Evolutionary conservation across 2,329 filamentous ascomycete genomes (phyloP).

Genomic region (Neonectria ditissima): DNA sequence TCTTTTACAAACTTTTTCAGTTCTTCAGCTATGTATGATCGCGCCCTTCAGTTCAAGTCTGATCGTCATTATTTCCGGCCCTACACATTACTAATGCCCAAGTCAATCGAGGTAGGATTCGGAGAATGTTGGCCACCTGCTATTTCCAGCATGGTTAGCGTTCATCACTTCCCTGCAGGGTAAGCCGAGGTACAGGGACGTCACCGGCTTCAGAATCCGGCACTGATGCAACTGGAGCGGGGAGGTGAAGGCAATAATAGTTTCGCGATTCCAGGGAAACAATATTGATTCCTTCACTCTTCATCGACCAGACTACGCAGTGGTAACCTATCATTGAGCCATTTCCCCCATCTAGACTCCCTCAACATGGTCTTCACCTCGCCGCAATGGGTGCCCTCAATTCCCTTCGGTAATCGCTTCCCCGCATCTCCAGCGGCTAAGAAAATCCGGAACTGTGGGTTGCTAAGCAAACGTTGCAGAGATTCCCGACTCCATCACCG

Average conservation of each 20-base stretch:
- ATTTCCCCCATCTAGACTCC: no score
- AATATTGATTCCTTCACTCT: neutral
- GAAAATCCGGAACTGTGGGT: neutral
- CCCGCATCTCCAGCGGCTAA: neutral
- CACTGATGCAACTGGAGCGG: neutral
- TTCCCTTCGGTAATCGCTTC: constrained; percentile 59
- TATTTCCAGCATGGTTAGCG: neutral
- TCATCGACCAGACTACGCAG: neutral
- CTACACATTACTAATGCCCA: neutral
- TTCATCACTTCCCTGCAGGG: neutral
- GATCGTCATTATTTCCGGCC: neutral
- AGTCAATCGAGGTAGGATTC: neutral
- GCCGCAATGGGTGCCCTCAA: constrained; percentile 70
- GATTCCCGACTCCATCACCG: constrained; percentile 77
- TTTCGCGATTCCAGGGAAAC: neutral
- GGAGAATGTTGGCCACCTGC: neutral
- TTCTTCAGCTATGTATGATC: no score
- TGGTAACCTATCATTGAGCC: neutral
- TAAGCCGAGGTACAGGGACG: neutral
- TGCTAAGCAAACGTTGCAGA: constrained; percentile 48
- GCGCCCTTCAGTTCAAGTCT: no score
- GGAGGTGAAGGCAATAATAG: neutral
- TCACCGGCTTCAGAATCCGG: neutral
- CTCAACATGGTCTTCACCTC: constrained; percentile 65
- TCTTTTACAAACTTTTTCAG: no score